phyloP scores from a whole-genome alignment of 2,329 filamentous ascomycete genomes.

The Aspergillus pseudoglaucus region DNA sequence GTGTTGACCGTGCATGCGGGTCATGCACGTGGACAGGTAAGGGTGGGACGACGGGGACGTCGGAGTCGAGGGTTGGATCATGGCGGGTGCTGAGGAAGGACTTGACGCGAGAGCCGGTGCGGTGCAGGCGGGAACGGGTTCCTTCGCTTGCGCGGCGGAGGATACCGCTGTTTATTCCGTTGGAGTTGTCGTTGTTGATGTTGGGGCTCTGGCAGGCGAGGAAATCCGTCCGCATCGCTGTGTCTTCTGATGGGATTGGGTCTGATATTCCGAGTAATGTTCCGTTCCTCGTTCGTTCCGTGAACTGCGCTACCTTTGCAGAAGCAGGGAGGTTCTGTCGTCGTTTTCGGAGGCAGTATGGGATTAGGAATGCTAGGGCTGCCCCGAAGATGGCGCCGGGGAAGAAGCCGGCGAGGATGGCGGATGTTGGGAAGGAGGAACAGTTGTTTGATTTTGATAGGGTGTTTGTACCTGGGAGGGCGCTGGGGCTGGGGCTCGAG shows the following conservation, averaged over 20 bases:
- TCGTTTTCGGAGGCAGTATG: slow-evolving; percentile 30
- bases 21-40: background rate
- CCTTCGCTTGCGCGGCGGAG: slow-evolving; percentile 10
- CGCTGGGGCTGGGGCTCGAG: slow-evolving; percentile 10
- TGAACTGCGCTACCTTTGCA: slow-evolving; percentile 20
- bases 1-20: background rate
- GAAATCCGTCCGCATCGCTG: slow-evolving; percentile 40
- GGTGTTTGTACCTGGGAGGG: slow-evolving; percentile 1
- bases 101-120: slow-evolving; percentile 31
- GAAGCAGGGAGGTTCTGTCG: slow-evolving; percentile 10
- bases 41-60: background rate
- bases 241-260: slow-evolving; percentile 38
- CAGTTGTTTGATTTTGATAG: slow-evolving; percentile 16
- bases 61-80: slow-evolving; percentile 4
- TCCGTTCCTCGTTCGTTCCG: slow-evolving; percentile 27
- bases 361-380: slow-evolving; percentile 49
- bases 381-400: slow-evolving; percentile 39
- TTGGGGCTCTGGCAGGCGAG: slow-evolving; percentile 25
- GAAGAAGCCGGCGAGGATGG: slow-evolving; percentile 42
- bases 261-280: slow-evolving; percentile 34
- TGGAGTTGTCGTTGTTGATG: slow-evolving; percentile 1
- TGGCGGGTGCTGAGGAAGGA: slow-evolving; percentile 28
- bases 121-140: slow-evolving; percentile 26
- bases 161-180: slow-evolving; percentile 8
- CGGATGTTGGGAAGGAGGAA: slow-evolving; percentile 35